Percentiles rank a stretch among this genome's conserved stretches.
Evolutionary conservation across 768 basidiomycete genomes (phyloP).

Genomic region (Gyrodon lividus): DNA sequence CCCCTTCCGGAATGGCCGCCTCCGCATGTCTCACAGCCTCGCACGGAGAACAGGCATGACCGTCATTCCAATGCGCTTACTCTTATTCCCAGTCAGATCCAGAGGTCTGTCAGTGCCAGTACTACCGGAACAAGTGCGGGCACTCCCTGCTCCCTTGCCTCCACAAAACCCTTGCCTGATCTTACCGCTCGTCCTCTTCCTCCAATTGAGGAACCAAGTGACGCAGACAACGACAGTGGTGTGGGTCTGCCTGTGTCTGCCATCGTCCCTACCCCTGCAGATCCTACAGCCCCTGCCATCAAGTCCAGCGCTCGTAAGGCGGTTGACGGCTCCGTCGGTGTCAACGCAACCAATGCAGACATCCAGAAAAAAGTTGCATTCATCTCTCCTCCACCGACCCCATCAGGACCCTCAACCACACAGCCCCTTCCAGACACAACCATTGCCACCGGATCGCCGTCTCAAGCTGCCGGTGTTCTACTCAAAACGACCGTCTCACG

Average conservation of each 20-base stretch:
- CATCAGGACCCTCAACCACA: constrained; percentile 48
- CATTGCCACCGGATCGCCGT: constrained; percentile 29
- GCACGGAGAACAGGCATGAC: constrained; percentile 13
- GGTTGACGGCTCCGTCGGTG: constrained; percentile 34
- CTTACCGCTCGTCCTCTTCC: constrained; percentile 50
- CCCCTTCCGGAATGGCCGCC: constrained; percentile 73
- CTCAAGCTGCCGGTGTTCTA: constrained; percentile 31
- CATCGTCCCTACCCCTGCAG: constrained; percentile 24
- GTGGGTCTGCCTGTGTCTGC: constrained; percentile 36
- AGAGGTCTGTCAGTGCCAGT: constrained; percentile 28
- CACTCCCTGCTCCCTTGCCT: constrained; percentile 46
- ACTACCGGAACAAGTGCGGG: constrained; percentile 34
- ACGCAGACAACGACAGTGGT: constrained; percentile 35
- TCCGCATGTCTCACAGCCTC: constrained; percentile 24
- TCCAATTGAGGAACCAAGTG: constrained; percentile 43
- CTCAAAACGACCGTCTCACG: constrained; percentile 72
- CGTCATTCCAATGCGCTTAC: constrained; percentile 19
- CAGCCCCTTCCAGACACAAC: constrained; percentile 51
- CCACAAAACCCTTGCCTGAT: constrained; percentile 75
- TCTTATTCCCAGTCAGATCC: constrained; percentile 23
- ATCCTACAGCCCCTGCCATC: constrained; percentile 23
- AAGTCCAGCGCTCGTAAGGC: constrained; percentile 38
- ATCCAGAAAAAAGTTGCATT: constrained; percentile 86
- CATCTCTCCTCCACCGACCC: constrained; percentile 76
- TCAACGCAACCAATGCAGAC: constrained; percentile 37